Evolutionary conservation across 345 rosid genomes (phyloP).

Genomic region (Ricinus communis): DNA sequence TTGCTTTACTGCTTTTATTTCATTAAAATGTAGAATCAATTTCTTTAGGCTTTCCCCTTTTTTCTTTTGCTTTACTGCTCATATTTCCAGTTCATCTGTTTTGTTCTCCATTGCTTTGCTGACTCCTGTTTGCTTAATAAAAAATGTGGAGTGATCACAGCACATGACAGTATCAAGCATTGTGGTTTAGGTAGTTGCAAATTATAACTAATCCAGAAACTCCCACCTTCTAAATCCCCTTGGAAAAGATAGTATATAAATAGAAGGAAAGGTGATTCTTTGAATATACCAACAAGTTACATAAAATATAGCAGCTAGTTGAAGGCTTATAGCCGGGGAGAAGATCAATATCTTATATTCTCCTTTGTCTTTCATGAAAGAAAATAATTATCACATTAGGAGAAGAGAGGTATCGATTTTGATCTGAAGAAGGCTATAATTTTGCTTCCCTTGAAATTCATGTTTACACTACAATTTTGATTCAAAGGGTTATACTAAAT

Average conservation of each 20-base stretch:
- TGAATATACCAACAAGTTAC: not conserved
- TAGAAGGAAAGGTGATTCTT: not conserved
- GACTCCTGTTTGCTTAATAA: not conserved
- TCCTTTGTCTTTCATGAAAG: too few relatives aligned
- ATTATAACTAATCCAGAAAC: slow-evolving; percentile 1
- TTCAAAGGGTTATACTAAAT: slow-evolving; percentile 7
- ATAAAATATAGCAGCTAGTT: not conserved
- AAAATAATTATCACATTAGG: too few relatives aligned
- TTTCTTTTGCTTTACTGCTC: not conserved
- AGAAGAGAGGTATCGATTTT: slow-evolving; percentile 4
- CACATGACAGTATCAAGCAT: not conserved
- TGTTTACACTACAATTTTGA: not conserved
- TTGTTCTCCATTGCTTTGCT: not conserved
- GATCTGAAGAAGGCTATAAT: too few relatives aligned
- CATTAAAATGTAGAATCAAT: not conserved
- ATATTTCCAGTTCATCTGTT: not conserved
- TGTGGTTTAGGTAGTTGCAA: not conserved
- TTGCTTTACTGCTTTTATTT: not conserved
- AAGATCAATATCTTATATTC: too few relatives aligned
- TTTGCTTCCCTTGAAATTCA: not conserved
- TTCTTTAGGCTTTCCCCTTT: not conserved
- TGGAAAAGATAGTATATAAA: not conserved
- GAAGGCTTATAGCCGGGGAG: too few relatives aligned
- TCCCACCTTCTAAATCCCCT: not conserved
- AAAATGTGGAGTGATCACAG: not conserved